Evolutionary conservation across 345 rosid genomes (phyloP).

Genomic region (Gossypium arboreum): DNA sequence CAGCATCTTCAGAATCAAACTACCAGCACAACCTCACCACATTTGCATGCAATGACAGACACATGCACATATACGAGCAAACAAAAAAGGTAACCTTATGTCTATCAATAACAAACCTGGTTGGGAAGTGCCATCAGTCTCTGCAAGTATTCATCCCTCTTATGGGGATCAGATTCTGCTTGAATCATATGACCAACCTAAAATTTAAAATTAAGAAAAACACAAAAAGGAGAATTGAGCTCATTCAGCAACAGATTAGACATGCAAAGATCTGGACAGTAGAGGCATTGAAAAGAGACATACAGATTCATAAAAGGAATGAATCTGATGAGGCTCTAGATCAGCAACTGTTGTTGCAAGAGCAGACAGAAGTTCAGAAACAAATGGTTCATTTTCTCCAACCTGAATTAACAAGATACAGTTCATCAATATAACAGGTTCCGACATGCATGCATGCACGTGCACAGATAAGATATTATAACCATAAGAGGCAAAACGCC

Average conservation of each 20-base stretch:
- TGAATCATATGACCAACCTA: conserved; percentile 98
- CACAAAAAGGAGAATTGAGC: not conserved
- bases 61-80: not conserved
- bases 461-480: not conserved
- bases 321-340: conserved; percentile 99
- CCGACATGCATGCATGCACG: not conserved
- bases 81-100: not conserved
- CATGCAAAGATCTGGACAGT: conserved; percentile 12
- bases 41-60: not conserved
- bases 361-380: conserved; percentile 92
- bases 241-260: not conserved
- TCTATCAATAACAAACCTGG: conserved; percentile 48
- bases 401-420: conserved; percentile 48
- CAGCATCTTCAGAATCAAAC: conserved; percentile 13
- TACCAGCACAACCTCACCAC: not conserved
- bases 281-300: conserved; percentile 14
- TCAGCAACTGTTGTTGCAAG: conserved; percentile 92
- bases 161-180: conserved; percentile 93
- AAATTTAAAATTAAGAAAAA: conserved; percentile 1
- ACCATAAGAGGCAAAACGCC: not conserved
- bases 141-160: conserved; percentile 92
- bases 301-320: conserved; percentile 97
- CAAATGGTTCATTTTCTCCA: conserved; percentile 96
- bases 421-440: not conserved
- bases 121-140: conserved; percentile 95